Percentiles rank a stretch among this genome's conserved stretches.
phyloP scores from a whole-genome alignment of 345 rosid species.

The Gossypium bickii region DNA sequence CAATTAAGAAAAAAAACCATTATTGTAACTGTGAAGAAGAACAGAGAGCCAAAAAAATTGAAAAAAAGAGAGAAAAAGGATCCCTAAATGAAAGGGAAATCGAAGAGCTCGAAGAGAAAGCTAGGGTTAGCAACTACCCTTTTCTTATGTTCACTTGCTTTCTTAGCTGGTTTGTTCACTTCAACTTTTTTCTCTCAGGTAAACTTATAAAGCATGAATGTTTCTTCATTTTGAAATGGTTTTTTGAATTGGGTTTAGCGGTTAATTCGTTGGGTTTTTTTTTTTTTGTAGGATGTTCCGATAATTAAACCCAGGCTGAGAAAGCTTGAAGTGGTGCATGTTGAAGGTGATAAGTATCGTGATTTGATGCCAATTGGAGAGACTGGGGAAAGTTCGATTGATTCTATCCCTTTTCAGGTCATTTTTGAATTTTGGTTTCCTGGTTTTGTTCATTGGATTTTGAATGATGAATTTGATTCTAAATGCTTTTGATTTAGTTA shows the following conservation, averaged over 20 bases:
- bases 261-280: not conserved
- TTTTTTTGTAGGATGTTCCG: slow-evolving; percentile 47
- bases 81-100: slow-evolving; percentile 51
- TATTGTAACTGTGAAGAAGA: not conserved
- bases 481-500: not conserved
- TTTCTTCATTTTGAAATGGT: not conserved
- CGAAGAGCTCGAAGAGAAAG: slow-evolving; percentile 47
- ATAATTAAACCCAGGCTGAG: slow-evolving; percentile 47
- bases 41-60: not conserved
- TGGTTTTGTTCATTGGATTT: not conserved
- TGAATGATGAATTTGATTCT: not conserved
- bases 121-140: slow-evolving; percentile 44
- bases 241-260: not conserved
- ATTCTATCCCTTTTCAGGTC: slow-evolving; percentile 77
- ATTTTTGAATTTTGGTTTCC: slow-evolving; percentile 1
- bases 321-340: slow-evolving; percentile 18
- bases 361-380: slow-evolving; percentile 49
- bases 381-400: slow-evolving; percentile 55
- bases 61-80: not conserved
- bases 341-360: slow-evolving; percentile 19
- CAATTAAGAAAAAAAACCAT: not conserved
- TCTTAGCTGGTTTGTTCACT: slow-evolving; percentile 60
- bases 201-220: not conserved
- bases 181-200: slow-evolving; percentile 53
- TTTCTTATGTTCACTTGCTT: slow-evolving; percentile 49